These are phyloP conservation scores for Boletus eberwhitei DNA, from an alignment of 768 basidiomycete species.

Conservation along the genomic window DNA sequence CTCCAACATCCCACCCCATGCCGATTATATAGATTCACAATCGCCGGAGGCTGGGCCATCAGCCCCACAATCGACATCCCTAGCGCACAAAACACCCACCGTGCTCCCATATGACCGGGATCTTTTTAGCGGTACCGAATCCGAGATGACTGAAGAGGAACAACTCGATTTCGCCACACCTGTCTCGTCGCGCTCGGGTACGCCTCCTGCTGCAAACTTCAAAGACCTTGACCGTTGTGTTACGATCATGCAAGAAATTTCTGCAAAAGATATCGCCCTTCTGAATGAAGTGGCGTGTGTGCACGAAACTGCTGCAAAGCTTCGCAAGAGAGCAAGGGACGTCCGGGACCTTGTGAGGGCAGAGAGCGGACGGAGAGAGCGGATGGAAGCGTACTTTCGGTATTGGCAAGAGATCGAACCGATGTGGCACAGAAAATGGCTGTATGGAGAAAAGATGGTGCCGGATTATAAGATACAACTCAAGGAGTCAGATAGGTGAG, in stretches of 20 bases:
- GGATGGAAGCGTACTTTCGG: slow-evolving; percentile 27
- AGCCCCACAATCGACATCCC: neutral
- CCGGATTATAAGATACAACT: neutral
- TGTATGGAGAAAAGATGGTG: slow-evolving; percentile 15
- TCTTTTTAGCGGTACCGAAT: slow-evolving; percentile 21
- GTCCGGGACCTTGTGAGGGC: slow-evolving; percentile 22
- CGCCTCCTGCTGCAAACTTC: slow-evolving; percentile 15
- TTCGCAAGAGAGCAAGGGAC: slow-evolving; percentile 21
- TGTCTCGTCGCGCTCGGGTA: slow-evolving; percentile 23
- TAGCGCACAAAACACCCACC: neutral
- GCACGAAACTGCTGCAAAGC: slow-evolving; percentile 15
- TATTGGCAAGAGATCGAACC: slow-evolving; percentile 28
- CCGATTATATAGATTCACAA: neutral
- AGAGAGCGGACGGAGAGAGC: slow-evolving; percentile 22
- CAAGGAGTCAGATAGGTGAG: slow-evolving; percentile 2
- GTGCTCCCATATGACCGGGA: neutral
- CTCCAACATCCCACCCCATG: neutral
- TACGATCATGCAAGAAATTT: slow-evolving; percentile 26
- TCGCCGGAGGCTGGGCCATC: slow-evolving; percentile 2
- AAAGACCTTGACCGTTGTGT: slow-evolving; percentile 23
- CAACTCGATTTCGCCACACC: slow-evolving; percentile 20
- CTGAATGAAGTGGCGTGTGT: slow-evolving; percentile 9
- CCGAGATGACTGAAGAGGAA: slow-evolving; percentile 22
- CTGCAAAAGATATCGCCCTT: slow-evolving; percentile 13
- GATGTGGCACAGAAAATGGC: slow-evolving; percentile 25